These are phyloP conservation scores for Citrus trifoliata DNA, from an alignment of 345 rosid genomes.

Conservation along the genomic window DNA sequence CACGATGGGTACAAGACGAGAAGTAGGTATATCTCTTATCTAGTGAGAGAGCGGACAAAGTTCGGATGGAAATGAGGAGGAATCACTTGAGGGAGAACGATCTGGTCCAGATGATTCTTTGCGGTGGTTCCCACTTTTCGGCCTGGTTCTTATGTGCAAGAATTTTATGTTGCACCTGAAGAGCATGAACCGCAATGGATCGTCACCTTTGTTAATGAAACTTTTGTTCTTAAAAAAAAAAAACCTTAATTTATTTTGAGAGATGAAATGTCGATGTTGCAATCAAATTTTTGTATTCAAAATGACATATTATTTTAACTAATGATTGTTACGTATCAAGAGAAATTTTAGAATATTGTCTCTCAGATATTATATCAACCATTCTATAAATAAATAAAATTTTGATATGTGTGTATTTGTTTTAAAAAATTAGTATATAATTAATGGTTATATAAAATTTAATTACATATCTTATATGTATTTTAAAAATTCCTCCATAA, in stretches of 20 bases:
- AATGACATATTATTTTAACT: too few relatives aligned
- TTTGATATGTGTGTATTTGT: accelerated
- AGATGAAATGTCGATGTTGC: too few relatives aligned
- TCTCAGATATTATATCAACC: accelerated
- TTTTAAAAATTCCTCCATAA: too few relatives aligned
- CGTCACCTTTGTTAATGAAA: not conserved
- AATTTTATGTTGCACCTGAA: not conserved
- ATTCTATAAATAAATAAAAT: too few relatives aligned
- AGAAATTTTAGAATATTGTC: too few relatives aligned
- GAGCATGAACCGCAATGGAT: not conserved
- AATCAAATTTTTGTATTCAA: too few relatives aligned
- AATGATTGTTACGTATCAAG: accelerated
- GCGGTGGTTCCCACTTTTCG: not conserved
- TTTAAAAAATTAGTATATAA: accelerated
- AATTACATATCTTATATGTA: too few relatives aligned
- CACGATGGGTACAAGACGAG: not conserved
- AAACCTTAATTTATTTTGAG: not conserved
- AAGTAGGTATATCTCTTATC: not conserved
- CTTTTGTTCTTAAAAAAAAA: not conserved
- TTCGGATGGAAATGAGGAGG: not conserved
- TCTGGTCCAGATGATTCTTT: not conserved
- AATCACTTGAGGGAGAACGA: not conserved
- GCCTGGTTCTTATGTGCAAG: not conserved
- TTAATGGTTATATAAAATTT: too few relatives aligned
- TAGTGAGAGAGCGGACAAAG: not conserved